Evolutionary conservation across 2,329 filamentous ascomycete species (phyloP).

Genomic region (Aspergillus ochraceoroseus): DNA sequence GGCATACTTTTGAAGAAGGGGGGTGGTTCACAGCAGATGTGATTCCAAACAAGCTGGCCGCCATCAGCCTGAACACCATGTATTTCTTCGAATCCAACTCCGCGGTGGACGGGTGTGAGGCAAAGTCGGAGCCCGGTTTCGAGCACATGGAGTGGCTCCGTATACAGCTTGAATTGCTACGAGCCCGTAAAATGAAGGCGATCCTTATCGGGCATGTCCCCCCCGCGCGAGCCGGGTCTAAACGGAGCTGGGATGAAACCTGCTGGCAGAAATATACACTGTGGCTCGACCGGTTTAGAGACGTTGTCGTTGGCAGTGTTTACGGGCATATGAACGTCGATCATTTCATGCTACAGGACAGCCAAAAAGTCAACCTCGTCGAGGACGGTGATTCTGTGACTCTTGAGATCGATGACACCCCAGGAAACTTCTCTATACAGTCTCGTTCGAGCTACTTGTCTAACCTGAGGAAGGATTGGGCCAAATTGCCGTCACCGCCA

Average conservation of each 20-base stretch:
- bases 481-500: slow-evolving; percentile 60
- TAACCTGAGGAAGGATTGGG: slow-evolving; percentile 73
- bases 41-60: slow-evolving; percentile 75
- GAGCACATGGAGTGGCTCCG: slow-evolving; percentile 95
- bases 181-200: slow-evolving; percentile 81
- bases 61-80: slow-evolving; percentile 92
- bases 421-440: slow-evolving; percentile 41
- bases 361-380: slow-evolving; percentile 64
- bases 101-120: slow-evolving; percentile 82
- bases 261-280: slow-evolving; percentile 98
- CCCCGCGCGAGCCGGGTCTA: slow-evolving; percentile 76
- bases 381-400: slow-evolving; percentile 26
- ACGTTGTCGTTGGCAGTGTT: slow-evolving; percentile 72
- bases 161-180: slow-evolving; percentile 77
- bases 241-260: slow-evolving; percentile 88
- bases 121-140: slow-evolving; percentile 76
- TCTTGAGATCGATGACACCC: slow-evolving; percentile 18
- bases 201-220: slow-evolving; percentile 94
- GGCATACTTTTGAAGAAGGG: slow-evolving; percentile 83
- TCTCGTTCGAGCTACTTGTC: slow-evolving; percentile 76
- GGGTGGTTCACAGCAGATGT: slow-evolving; percentile 96
- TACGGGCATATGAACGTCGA: slow-evolving; percentile 99
- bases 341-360: slow-evolving; percentile 90
- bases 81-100: slow-evolving; percentile 94
- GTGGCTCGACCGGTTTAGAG: slow-evolving; percentile 84